These are phyloP conservation scores for Senna tora DNA, from an alignment of 306 rosid genomes.

Conservation along the genomic window DNA sequence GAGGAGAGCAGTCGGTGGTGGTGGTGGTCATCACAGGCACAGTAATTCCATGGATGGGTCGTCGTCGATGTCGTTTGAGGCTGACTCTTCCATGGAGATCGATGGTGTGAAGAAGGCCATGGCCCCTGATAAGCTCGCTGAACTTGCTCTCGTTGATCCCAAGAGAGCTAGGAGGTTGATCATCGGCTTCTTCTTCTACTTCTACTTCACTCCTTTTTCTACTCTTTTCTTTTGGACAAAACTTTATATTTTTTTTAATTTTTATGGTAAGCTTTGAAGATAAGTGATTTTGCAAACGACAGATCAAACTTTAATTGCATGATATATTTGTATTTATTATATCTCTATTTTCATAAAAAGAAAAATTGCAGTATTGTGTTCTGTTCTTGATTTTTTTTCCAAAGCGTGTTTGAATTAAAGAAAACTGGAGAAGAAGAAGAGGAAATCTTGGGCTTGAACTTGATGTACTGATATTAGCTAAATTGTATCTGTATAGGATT, in stretches of 20 bases:
- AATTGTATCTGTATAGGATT: slow-evolving; percentile 56
- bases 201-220: slow-evolving; percentile 8
- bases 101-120: slow-evolving; percentile 77
- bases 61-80: slow-evolving; percentile 62
- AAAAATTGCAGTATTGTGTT: not conserved
- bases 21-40: slow-evolving; percentile 59
- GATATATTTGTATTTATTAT: not conserved
- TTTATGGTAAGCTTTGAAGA: not conserved
- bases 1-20: slow-evolving; percentile 48
- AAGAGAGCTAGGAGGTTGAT: slow-evolving; percentile 86
- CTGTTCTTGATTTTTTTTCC: not conserved
- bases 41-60: slow-evolving; percentile 90
- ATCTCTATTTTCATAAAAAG: not conserved
- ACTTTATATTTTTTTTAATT: fast-evolving
- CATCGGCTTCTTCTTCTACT: not conserved
- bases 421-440: not conserved
- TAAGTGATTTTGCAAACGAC: not conserved
- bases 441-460: not conserved
- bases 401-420: not conserved
- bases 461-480: slow-evolving; percentile 25
- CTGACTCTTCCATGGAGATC: slow-evolving; percentile 43
- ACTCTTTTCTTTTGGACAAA: not conserved
- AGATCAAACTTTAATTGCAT: not conserved
- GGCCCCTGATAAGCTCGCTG: slow-evolving; percentile 90
- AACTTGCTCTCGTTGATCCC: slow-evolving; percentile 91